phyloP scores from a whole-genome alignment of 1,139 yeast species.

The Geotrichum australiense region DNA sequence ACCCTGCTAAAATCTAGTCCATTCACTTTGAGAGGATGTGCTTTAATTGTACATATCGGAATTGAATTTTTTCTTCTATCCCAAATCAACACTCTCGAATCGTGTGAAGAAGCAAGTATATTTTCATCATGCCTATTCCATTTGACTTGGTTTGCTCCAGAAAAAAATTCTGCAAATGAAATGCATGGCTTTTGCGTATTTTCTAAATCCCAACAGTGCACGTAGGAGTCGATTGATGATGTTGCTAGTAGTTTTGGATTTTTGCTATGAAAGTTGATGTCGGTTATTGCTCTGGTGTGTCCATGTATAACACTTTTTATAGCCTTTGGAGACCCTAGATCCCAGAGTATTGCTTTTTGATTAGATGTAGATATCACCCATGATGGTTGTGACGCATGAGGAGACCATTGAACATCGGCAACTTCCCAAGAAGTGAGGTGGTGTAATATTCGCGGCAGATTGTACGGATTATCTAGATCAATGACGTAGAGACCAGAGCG shows the following conservation, averaged over 20 bases:
- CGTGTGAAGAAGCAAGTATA: constrained; percentile 81
- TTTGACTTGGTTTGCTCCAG: constrained; percentile 91
- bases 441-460: constrained; percentile 89
- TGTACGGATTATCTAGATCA: constrained; percentile 92
- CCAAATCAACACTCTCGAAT: constrained; percentile 75
- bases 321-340: constrained; percentile 71
- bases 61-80: constrained; percentile 75
- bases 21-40: constrained; percentile 78
- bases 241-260: constrained; percentile 90
- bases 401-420: constrained; percentile 98
- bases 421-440: constrained; percentile 97
- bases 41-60: constrained; percentile 62
- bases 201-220: constrained; percentile 87
- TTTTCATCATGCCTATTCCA: constrained; percentile 79
- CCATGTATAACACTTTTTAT: constrained; percentile 82
- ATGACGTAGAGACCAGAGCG: constrained; percentile 79
- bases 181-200: constrained; percentile 63
- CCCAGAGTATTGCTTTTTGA: constrained; percentile 94
- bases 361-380: constrained; percentile 94
- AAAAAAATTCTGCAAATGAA: constrained; percentile 87
- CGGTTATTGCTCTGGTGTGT: constrained; percentile 90
- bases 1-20: constrained; percentile 76
- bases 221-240: constrained; percentile 83
- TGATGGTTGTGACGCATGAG: constrained; percentile 70
- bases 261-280: constrained; percentile 82